Evolutionary conservation across 768 basidiomycete species (phyloP), one percentile per base, ranked within the genome.

Genomic region (Suillus americanus): DNA sequence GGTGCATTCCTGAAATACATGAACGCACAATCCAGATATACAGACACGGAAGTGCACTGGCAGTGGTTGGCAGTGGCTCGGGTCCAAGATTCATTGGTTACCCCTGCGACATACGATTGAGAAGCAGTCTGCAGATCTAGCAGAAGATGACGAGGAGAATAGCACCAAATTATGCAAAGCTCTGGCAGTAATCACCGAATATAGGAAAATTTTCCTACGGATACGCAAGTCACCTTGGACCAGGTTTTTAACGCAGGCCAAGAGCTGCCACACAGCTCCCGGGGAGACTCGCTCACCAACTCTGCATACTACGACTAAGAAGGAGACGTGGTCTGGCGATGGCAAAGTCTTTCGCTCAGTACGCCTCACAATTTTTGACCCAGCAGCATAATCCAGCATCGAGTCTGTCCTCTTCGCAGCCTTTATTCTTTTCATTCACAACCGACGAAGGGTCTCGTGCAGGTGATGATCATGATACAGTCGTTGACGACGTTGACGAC

Each of bases 371-470:
- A 70, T 92, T 92, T 73, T 80, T 93, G 74, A 87, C 83, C 73
- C 83, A 84, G 68, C 87, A 86, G 70, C 82, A 78, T 64, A 79
- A 81, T 62, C 72, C 74, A 64, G 80, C 85, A 43, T 85, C 83
- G 69, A 78, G 85, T 70, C 83, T 85, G 46, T 84, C 86, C 25
- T 87, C 87, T 45, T 81, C 80, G 43, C 91, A 92, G 77, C 92
- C 92, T 62, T 85, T 94, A 75, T 94, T 94, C 82, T 94, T 91
- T 82, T 94, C 92, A 23, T 93, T 94, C 76, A 88, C 88, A 53
- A 91, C 91, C 67, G 90, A 91, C 78, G 83, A 87, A 62, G 89
- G 83, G 62, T 77, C 81, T 65, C 83, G 84, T 74, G 77, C 79
- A 69, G 85, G 82, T 65, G 77, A 80, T 71, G 75, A 79, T 66